phyloP scores from a whole-genome alignment of 75 land plant genomes.

The Pseudotsuga menziesii region DNA sequence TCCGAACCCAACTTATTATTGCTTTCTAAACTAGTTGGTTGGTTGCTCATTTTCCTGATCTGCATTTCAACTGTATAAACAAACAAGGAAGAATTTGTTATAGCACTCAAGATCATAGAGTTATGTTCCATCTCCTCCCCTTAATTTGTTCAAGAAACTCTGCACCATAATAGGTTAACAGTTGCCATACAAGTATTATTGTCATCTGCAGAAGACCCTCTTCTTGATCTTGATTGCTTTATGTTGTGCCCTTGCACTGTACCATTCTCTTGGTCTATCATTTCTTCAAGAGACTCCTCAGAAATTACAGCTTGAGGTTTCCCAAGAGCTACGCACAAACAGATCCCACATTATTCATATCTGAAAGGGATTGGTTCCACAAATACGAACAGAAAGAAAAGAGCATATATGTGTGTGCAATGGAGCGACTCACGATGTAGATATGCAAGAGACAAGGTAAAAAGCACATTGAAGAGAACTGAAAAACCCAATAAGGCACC shows the following conservation, averaged over 20 bases:
- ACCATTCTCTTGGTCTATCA: conserved; percentile 31
- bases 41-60: conserved; percentile 29
- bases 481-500: conserved; percentile 62
- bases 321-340: conserved; percentile 46
- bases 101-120: neutral
- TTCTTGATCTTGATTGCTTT: conserved; percentile 7
- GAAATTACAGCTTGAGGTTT: conserved; percentile 74
- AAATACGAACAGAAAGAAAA: neutral
- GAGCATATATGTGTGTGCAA: neutral
- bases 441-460: conserved; percentile 38
- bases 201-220: conserved; percentile 36
- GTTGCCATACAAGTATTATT: conserved; percentile 36
- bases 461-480: conserved; percentile 53
- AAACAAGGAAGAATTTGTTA: neutral
- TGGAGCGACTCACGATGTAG: conserved; percentile 56
- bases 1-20: conserved; percentile 14
- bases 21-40: neutral
- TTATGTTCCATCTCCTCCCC: neutral
- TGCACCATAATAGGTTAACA: neutral
- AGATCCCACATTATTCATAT: neutral
- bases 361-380: neutral
- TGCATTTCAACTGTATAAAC: conserved; percentile 8
- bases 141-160: neutral
- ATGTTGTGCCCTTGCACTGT: conserved; percentile 9
- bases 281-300: conserved; percentile 54